These are phyloP conservation scores for Alternaria novae-zelandiae DNA, from an alignment of 2,329 filamentous ascomycete species.

Conservation along the genomic window DNA sequence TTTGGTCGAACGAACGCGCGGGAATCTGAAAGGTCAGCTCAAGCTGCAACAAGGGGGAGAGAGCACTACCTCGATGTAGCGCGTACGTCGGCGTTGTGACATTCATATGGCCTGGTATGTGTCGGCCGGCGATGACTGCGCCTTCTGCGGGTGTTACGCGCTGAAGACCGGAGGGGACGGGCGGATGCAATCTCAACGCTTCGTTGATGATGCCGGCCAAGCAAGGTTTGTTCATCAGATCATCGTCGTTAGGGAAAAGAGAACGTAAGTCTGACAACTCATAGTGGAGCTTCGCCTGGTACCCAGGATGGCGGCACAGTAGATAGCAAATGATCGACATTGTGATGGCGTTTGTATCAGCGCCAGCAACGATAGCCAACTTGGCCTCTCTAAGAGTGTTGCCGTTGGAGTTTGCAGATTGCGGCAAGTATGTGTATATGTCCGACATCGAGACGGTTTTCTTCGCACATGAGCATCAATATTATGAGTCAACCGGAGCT, in stretches of 20 bases:
- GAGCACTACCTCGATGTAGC: constrained; percentile 12
- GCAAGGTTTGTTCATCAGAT: neutral
- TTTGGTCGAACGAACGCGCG: constrained; percentile 19
- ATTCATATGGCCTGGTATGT: constrained; percentile 28
- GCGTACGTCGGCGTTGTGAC: constrained; percentile 22
- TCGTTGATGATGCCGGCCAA: constrained; percentile 29
- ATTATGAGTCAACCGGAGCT: neutral
- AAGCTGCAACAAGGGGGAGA: neutral
- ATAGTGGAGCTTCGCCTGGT: constrained; percentile 16
- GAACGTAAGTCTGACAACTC: constrained; percentile 11
- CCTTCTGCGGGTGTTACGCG: constrained; percentile 34
- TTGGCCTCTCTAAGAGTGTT: constrained; percentile 16
- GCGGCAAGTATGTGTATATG: constrained; percentile 19
- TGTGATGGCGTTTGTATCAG: constrained; percentile 58
- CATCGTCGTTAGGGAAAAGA: constrained; percentile 6
- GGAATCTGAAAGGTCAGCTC: constrained; percentile 7
- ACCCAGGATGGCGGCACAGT: constrained; percentile 52
- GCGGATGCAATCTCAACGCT: constrained; percentile 21
- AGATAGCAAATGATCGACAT: constrained; percentile 60
- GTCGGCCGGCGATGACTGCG: constrained; percentile 20
- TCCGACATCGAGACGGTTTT: constrained; percentile 9
- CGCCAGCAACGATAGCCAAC: constrained; percentile 49
- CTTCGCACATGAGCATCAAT: constrained; percentile 5
- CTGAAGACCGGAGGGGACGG: constrained; percentile 25
- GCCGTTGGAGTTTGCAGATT: neutral